phyloP scores from a whole-genome alignment of 2,329 filamentous ascomycete genomes.

The Aspergillus ruber region DNA sequence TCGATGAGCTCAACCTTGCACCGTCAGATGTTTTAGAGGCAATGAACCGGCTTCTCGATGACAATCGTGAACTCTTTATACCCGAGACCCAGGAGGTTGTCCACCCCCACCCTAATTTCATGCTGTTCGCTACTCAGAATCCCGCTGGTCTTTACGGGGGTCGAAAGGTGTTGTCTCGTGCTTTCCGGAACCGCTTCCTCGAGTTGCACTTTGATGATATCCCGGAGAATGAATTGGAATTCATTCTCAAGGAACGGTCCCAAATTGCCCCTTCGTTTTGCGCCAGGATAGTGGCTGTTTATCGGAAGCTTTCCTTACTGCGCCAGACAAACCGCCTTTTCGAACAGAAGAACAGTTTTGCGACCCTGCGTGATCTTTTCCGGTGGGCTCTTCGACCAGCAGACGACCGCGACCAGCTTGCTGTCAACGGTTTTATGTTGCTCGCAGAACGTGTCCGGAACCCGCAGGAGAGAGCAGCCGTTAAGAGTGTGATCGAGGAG shows the following conservation, averaged over 20 bases:
- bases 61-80: constrained; percentile 91
- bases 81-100: constrained; percentile 95
- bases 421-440: constrained; percentile 91
- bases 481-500: constrained; percentile 81
- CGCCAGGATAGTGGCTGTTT: constrained; percentile 82
- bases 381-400: constrained; percentile 85
- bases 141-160: constrained; percentile 93
- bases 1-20: constrained; percentile 94
- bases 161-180: constrained; percentile 83
- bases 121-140: constrained; percentile 97
- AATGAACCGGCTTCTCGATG: constrained; percentile 87
- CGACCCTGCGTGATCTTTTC: constrained; percentile 91
- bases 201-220: constrained; percentile 98
- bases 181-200: constrained; percentile 93
- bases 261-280: constrained; percentile 89
- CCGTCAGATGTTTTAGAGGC: constrained; percentile 96
- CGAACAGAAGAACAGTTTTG: constrained; percentile 95
- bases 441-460: constrained; percentile 93
- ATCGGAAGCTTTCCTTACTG: constrained; percentile 82
- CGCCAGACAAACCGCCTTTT: constrained; percentile 88
- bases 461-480: constrained; percentile 72
- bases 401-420: constrained; percentile 80
- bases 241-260: constrained; percentile 81
- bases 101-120: constrained; percentile 87
- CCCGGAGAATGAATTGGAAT: constrained; percentile 85